phyloP scores from a whole-genome alignment of 495 filamentous ascomycete genomes.

The Pyronema omphalodes region DNA sequence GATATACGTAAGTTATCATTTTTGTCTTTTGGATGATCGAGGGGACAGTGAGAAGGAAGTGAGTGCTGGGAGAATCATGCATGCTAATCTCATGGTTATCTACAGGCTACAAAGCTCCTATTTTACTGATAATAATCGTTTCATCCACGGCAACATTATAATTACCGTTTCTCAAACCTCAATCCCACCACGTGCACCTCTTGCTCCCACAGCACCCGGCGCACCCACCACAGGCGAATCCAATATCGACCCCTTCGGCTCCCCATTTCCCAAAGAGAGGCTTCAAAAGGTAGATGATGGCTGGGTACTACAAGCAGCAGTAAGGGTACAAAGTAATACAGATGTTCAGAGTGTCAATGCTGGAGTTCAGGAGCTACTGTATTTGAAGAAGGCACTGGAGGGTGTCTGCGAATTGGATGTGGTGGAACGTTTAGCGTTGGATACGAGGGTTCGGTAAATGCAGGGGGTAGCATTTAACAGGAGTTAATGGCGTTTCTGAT shows the following conservation, averaged over 20 bases:
- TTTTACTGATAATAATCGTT: constrained; percentile 27
- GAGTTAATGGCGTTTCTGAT: too few species aligned
- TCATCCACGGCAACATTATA: constrained; percentile 30
- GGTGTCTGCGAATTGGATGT: constrained; percentile 45
- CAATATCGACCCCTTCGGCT: constrained; percentile 6
- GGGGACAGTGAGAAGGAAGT: too few species aligned
- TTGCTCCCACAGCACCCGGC: constrained; percentile 32
- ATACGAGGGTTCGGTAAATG: constrained; percentile 35
- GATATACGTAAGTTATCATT: constrained; percentile 27
- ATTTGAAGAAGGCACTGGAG: constrained; percentile 42
- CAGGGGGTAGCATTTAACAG: too few species aligned
- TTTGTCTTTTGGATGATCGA: not conserved
- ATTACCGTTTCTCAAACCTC: constrained; percentile 27
- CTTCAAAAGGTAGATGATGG: constrained; percentile 16
- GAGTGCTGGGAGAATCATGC: too few species aligned
- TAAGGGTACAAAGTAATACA: constrained; percentile 25
- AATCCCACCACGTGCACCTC: constrained; percentile 28
- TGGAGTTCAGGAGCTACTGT: constrained; percentile 40
- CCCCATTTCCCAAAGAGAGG: constrained; percentile 12
- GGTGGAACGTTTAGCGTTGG: constrained; percentile 44
- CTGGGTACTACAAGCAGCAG: constrained; percentile 27
- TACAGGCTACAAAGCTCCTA: constrained; percentile 28
- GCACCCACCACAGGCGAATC: constrained; percentile 26
- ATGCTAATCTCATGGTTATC: too few species aligned
- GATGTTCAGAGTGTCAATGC: constrained; percentile 32